These are phyloP conservation scores for Osmanthus fragrans DNA, from an alignment of 257 asterid genomes.

Conservation along the genomic window DNA sequence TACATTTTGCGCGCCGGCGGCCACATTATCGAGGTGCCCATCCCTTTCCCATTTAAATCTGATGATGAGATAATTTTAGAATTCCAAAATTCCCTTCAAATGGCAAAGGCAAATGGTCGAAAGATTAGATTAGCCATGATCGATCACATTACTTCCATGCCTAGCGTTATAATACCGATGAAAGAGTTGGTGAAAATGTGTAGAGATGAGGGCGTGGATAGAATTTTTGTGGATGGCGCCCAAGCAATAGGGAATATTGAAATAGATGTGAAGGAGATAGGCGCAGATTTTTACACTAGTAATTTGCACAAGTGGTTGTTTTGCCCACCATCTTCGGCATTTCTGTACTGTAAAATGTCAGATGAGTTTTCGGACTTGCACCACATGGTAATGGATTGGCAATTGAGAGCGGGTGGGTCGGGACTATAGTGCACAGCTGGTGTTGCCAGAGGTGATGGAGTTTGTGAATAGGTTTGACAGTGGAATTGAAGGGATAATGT, in stretches of 20 bases:
- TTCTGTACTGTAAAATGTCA: conserved; percentile 63
- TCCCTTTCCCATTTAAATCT: conserved; percentile 73
- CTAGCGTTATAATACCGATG: conserved; percentile 69
- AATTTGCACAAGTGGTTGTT: conserved; percentile 84
- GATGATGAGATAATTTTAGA: conserved; percentile 51
- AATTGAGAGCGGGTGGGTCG: conserved; percentile 75
- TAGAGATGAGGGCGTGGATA: conserved; percentile 66
- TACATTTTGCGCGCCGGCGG: conserved; percentile 86
- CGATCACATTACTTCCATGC: conserved; percentile 88
- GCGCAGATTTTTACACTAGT: conserved; percentile 77
- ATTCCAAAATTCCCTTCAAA: conserved; percentile 58
- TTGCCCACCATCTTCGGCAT: conserved; percentile 77
- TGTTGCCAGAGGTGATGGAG: conserved; percentile 67
- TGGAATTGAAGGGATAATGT: conserved; percentile 72
- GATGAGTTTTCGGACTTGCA: conserved; percentile 40
- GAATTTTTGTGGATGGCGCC: conserved; percentile 72
- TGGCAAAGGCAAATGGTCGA: conserved; percentile 51
- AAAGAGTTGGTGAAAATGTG: conserved; percentile 70
- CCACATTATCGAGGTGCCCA: conserved; percentile 68
- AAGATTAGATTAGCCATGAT: conserved; percentile 74
- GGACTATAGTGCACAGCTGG: conserved; percentile 88
- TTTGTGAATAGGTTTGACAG: conserved; percentile 71
- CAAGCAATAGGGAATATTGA: conserved; percentile 79
- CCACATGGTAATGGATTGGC: conserved; percentile 53
- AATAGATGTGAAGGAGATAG: conserved; percentile 64